Conservation (phyloP, 805 yeast species). For the Wickerhamiella occidentalis region DNA sequence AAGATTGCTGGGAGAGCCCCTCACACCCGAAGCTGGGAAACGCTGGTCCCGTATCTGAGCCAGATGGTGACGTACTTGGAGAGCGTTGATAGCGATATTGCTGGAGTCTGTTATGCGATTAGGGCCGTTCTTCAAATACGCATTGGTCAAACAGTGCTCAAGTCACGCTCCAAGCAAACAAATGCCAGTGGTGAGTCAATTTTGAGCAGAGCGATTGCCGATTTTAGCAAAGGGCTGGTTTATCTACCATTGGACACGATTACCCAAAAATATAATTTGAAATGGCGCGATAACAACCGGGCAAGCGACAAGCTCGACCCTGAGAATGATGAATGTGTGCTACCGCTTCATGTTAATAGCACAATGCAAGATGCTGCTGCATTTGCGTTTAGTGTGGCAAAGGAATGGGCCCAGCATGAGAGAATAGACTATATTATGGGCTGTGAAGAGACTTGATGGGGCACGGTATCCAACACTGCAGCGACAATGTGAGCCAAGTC, state of each 20-base stretch:
- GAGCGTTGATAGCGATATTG: slow-evolving; percentile 20
- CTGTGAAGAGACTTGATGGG: slow-evolving; percentile 4
- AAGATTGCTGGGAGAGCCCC: slow-evolving; percentile 21
- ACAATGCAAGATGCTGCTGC: slow-evolving; percentile 33
- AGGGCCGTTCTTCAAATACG: slow-evolving; percentile 26
- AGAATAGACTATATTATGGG: slow-evolving; percentile 25
- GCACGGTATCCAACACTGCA: no score
- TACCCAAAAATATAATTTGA: slow-evolving; percentile 18
- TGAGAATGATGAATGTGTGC: slow-evolving; percentile 24
- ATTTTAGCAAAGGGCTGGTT: slow-evolving; percentile 24
- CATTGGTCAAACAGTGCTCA: slow-evolving; percentile 15
- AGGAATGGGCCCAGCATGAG: slow-evolving; percentile 29
- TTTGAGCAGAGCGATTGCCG: slow-evolving; percentile 16
- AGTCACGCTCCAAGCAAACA: slow-evolving; percentile 10
- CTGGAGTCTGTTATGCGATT: slow-evolving; percentile 26
- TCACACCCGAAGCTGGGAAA: slow-evolving; percentile 29
- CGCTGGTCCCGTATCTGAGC: slow-evolving; percentile 27
- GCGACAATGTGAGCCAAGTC: no score
- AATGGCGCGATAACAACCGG: slow-evolving; percentile 19
- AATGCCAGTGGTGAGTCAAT: not conserved
- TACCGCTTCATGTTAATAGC: slow-evolving; percentile 31
- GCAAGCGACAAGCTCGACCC: slow-evolving; percentile 25
- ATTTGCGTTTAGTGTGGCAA: slow-evolving; percentile 27
- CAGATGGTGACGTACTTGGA: slow-evolving; percentile 22
- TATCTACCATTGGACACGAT: slow-evolving; percentile 20